Evolutionary conservation across 139 green algal species (phyloP), one percentile per base, ranked within the genome.

Genomic region (Auxenochlorella protothecoides): DNA sequence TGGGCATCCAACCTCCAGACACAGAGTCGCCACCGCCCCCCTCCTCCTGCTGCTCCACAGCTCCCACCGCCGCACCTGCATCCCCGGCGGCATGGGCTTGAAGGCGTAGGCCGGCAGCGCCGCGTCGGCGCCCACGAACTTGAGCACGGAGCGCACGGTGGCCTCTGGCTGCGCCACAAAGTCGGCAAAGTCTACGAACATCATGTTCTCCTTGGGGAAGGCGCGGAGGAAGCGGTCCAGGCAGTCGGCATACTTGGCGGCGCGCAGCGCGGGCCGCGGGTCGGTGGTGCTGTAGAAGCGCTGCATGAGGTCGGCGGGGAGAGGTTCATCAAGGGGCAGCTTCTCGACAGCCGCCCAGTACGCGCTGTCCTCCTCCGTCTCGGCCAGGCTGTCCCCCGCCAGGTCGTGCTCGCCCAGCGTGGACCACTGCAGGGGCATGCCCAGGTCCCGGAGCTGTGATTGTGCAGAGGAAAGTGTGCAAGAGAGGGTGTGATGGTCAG

Each of bases 101-200:
- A 80, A 84, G 6, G 16, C 74, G 68, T 79, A 85, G 27, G 27
- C 27, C 27, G 27, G 27, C 53, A 72, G 68, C 5, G 55, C 16
- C 13, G 75, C 52, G 72, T 92, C 85, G 13, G 74, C 76, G 2
- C 87, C 87, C 65, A 92, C 76, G 82, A 92, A 92, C 10, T 83
- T 10, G 51, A 89, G 72, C 13, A 89, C 84, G 53, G 79, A 16
- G 6, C 64, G 55, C 55, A 92, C 74, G 44, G 79, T 72, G 5
- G 44, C 68, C 66, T 91, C 74, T 9, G 85, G 81, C 59, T 91
- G 70, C 5, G 68, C 27, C 3, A 74, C 68, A 54, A 92, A 88
- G 62, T 91, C 87, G 5, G 75, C 70, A 75, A 91, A 90, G 68
- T 91, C 80, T 27, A 92, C 72, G 59, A 92, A 85, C 83, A 93